Percentiles rank a stretch among this genome's conserved stretches.
phyloP scores from a whole-genome alignment of 2,329 filamentous ascomycete species.

The Magnaporthiopsis poae region DNA sequence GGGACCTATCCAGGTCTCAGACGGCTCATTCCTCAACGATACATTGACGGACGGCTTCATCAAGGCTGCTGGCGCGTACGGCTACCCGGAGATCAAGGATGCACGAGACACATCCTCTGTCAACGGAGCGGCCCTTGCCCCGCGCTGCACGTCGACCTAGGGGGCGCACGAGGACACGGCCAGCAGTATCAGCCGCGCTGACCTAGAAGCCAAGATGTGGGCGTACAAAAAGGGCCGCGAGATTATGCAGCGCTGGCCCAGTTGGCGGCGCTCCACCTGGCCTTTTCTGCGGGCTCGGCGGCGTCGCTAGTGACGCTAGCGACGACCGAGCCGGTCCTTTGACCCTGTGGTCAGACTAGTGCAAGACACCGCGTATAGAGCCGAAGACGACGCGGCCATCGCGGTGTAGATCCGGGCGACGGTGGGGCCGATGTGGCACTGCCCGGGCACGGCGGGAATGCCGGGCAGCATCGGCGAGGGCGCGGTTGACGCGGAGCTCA shows the following conservation, averaged over 20 bases:
- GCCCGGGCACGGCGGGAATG: constrained; percentile 32
- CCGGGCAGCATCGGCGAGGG: constrained; percentile 22
- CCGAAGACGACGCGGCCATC: constrained; percentile 36
- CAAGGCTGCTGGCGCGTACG: constrained; percentile 31
- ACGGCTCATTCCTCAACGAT: constrained; percentile 32
- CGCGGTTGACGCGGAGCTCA: constrained; percentile 31
- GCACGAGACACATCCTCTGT: constrained; percentile 36
- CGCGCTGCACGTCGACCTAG: constrained; percentile 23
- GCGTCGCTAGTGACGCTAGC: constrained; percentile 7
- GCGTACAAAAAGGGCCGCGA: constrained; percentile 40
- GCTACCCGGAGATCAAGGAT: constrained; percentile 38
- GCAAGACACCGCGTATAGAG: constrained; percentile 26
- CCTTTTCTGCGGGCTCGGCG: constrained; percentile 14
- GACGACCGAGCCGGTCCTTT: constrained; percentile 13
- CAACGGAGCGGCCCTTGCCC: constrained; percentile 22
- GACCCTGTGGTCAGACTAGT: neutral
- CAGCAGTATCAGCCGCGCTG: constrained; percentile 18
- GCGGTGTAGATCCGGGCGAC: constrained; percentile 30
- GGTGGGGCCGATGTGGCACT: constrained; percentile 32
- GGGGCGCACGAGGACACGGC: constrained; percentile 26
- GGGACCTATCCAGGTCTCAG: constrained; percentile 39
- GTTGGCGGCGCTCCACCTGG: constrained; percentile 19
- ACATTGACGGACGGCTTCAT: constrained; percentile 32
- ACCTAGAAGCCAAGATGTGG: constrained; percentile 43
- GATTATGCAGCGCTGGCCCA: constrained; percentile 35